Conservation (phyloP, 164 flowering plant genomes). For the Vitis rotundifolia region DNA sequence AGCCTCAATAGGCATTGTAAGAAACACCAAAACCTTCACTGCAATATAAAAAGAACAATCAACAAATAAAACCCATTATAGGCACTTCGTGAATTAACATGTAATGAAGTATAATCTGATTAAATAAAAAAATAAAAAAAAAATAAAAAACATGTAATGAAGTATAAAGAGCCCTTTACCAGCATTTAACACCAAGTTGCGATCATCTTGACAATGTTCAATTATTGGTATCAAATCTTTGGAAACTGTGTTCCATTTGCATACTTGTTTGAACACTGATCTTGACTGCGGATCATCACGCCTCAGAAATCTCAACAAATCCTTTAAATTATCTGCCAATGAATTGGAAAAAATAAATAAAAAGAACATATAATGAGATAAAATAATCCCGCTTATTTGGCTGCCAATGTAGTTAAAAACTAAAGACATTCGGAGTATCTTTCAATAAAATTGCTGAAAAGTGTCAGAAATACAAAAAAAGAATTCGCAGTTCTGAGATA, state of each 20-base stretch:
- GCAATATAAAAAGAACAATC: conserved; percentile 15
- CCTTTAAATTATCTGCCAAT: conserved; percentile 83
- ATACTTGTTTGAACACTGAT: conserved; percentile 88
- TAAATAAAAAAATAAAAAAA: no score
- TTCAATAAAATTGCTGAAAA: no score
- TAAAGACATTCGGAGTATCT: no score
- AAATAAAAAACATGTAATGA: no score
- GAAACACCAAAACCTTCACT: conserved; percentile 93
- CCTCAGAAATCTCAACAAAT: conserved; percentile 81
- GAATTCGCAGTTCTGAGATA: no score
- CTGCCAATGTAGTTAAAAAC: neutral
- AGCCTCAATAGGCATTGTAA: conserved; percentile 87
- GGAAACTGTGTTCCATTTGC: conserved; percentile 80
- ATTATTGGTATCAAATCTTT: conserved; percentile 85
- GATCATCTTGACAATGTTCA: conserved; percentile 66
- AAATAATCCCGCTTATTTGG: neutral
- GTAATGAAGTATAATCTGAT: no score
- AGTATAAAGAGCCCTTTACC: conserved; percentile 32
- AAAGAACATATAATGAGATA: neutral
- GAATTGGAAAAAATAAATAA: neutral
- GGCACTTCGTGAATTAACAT: neutral
- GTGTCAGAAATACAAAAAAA: no score
- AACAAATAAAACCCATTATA: neutral
- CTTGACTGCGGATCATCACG: conserved; percentile 84
- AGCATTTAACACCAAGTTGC: conserved; percentile 66